Evolutionary conservation across 148 eudicot species (phyloP), one percentile per base, ranked within the genome.

Genomic region (Amaranthus palmeri): DNA sequence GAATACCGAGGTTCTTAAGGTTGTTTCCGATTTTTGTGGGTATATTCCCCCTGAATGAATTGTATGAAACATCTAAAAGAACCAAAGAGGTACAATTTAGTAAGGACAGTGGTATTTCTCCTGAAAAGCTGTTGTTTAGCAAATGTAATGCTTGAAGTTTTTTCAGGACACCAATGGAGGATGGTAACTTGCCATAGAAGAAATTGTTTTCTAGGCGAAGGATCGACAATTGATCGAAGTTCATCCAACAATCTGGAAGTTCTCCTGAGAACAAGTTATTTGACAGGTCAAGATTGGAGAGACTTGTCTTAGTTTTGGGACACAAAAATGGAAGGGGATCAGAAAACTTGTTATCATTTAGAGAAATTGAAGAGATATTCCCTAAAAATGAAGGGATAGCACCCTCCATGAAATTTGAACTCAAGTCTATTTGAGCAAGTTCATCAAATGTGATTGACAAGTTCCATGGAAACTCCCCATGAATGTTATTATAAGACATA

Each of bases 401-500:
- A n/a, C 80, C 76, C 25, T 45, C 42, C 4, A 78, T 25, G 63
- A 8, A 10, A 54, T 78, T 78, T 4, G 47, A 53, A 52, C 76
- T 46, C 25, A 78, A 8, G 17, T 67, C 72, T 12, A 78, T 53
- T 0, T 3, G 0, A 42, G 66, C 46, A 2, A 0, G 36, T 6
- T 3, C 6, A 0, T 18, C 8, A 40, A 77, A 52, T 12, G 7
- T 44, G 8, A 51, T 41, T 6, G 80, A 18, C 43, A 54, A 54
- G 17, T 54, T 57, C 18, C 61, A 11, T 43, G 80, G 76, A 43
- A 72, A 12, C 6, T 3, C 40, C n/a, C 80, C 80, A 45, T 44
- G 52, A 13, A 77, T 72, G 56, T 17, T 66, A 44, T 77, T 77
- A 6, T 45, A 12, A 41, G 80, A 78, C 76, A 78, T 53, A 54